These are phyloP conservation scores for Pseudogymnoascus verrucosus DNA, from an alignment of 2,329 filamentous ascomycete species.

Conservation along the genomic window DNA sequence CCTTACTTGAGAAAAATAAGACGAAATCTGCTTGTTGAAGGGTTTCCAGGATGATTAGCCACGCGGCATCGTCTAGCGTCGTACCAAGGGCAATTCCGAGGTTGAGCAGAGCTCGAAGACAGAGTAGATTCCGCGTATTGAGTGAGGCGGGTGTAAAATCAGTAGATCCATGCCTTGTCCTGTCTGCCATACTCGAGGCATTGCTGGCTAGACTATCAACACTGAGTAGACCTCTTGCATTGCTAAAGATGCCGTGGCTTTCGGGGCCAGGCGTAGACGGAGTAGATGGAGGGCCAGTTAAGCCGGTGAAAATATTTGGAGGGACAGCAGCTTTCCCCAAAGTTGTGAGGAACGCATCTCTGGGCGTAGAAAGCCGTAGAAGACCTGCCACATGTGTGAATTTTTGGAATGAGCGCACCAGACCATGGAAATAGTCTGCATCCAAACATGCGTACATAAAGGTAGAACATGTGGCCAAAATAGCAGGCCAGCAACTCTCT, in stretches of 20 bases:
- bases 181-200: slow-evolving; percentile 47
- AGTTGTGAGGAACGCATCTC: slow-evolving; percentile 91
- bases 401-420: slow-evolving; percentile 90
- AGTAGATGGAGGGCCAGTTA: slow-evolving; percentile 38
- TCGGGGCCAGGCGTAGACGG: slow-evolving; percentile 43
- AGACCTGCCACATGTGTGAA: slow-evolving; percentile 92
- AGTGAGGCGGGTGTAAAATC: slow-evolving; percentile 49
- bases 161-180: slow-evolving; percentile 49
- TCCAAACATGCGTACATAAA: slow-evolving; percentile 90
- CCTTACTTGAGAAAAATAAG: slow-evolving; percentile 50
- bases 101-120: slow-evolving; percentile 85
- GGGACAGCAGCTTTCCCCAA: slow-evolving; percentile 90
- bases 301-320: slow-evolving; percentile 61
- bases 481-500: slow-evolving; percentile 89
- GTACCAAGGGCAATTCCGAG: slow-evolving; percentile 89
- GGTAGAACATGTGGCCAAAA: slow-evolving; percentile 89
- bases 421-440: slow-evolving; percentile 83
- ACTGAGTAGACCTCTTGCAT: slow-evolving; percentile 64
- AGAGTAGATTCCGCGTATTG: slow-evolving; percentile 84
- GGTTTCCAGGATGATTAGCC: slow-evolving; percentile 87
- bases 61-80: slow-evolving; percentile 66
- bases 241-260: slow-evolving; percentile 53
- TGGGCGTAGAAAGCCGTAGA: slow-evolving; percentile 71
- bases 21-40: slow-evolving; percentile 89
- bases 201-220: slow-evolving; percentile 62